phyloP scores from a whole-genome alignment of 108 stramenopile species.

The Licmophora abbreviata region DNA sequence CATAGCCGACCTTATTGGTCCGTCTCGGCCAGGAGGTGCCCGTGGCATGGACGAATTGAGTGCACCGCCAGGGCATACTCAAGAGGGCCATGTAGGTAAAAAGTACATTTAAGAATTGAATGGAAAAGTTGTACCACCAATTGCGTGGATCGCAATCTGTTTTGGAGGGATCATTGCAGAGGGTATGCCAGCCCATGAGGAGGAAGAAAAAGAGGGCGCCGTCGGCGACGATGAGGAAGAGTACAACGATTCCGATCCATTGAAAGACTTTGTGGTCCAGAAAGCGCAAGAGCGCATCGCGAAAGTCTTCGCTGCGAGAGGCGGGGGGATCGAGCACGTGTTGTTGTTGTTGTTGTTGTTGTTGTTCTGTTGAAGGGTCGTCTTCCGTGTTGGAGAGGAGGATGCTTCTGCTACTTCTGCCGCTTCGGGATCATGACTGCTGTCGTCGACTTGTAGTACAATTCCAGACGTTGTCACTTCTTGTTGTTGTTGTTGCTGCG shows the following conservation, averaged over 20 bases:
- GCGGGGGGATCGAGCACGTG: slow-evolving; percentile 12
- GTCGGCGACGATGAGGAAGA: slow-evolving; percentile 13
- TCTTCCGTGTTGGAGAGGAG: too few relatives aligned
- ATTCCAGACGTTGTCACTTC: too few relatives aligned
- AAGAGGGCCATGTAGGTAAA: slow-evolving; percentile 19
- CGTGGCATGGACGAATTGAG: slow-evolving; percentile 7
- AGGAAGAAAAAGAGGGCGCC: slow-evolving; percentile 31
- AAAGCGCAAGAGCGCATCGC: slow-evolving; percentile 6
- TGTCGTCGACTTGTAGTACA: too few relatives aligned
- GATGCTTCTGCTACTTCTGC: too few relatives aligned
- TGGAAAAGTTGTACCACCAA: slow-evolving; percentile 9
- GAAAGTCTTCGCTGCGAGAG: slow-evolving; percentile 4
- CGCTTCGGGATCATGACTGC: too few relatives aligned
- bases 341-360: too few relatives aligned
- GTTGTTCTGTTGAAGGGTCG: too few relatives aligned
- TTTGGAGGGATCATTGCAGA: slow-evolving; percentile 10
- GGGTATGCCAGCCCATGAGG: slow-evolving; percentile 15
- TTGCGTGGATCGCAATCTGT: slow-evolving; percentile 10
- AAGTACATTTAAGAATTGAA: slow-evolving; percentile 18
- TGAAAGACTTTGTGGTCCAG: slow-evolving; percentile 7
- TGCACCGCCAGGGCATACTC: slow-evolving; percentile 17
- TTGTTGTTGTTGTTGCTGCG: too few relatives aligned
- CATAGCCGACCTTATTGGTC: not conserved
- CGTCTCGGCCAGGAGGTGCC: slow-evolving; percentile 3
- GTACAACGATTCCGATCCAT: slow-evolving; percentile 4